Evolutionary conservation across 1,139 yeast species (phyloP).

Genomic region (Candida mesenterica): DNA sequence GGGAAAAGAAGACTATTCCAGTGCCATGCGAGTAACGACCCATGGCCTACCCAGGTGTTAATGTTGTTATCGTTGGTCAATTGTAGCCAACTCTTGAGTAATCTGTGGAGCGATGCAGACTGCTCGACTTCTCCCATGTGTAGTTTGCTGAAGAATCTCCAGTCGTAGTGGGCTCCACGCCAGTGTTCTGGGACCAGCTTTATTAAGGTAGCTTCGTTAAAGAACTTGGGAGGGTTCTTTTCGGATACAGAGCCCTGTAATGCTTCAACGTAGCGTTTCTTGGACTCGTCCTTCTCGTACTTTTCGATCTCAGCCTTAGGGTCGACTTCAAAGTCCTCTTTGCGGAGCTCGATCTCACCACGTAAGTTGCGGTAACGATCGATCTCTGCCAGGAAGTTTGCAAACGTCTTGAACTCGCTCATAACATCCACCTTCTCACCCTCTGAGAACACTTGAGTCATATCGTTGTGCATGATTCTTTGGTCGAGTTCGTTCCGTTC

Average conservation of each 20-base stretch:
- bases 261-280: slow-evolving; percentile 16
- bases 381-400: slow-evolving; percentile 6
- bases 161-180: slow-evolving; percentile 46
- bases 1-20: slow-evolving; percentile 29
- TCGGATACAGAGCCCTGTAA: slow-evolving; percentile 9
- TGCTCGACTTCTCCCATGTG: slow-evolving; percentile 29
- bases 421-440: slow-evolving; percentile 15
- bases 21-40: slow-evolving; percentile 28
- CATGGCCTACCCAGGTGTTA: slow-evolving; percentile 44
- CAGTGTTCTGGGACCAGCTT: slow-evolving; percentile 17
- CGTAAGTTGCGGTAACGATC: slow-evolving; percentile 4
- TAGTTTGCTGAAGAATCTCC: slow-evolving; percentile 37
- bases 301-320: slow-evolving; percentile 9
- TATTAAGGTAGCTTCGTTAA: slow-evolving; percentile 31
- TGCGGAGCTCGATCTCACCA: slow-evolving; percentile 11
- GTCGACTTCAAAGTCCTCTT: slow-evolving; percentile 16
- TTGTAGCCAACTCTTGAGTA: slow-evolving; percentile 31
- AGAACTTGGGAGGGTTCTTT: slow-evolving; percentile 29
- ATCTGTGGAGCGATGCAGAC: slow-evolving; percentile 25
- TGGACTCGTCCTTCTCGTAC: slow-evolving; percentile 3
- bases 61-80: slow-evolving; percentile 31
- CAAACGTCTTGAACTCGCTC: slow-evolving; percentile 14
- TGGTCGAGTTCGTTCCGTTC: slow-evolving; percentile 17
- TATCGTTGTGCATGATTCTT: slow-evolving; percentile 26
- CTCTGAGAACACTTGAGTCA: slow-evolving; percentile 19